Evolutionary conservation across 2,329 filamentous ascomycete species (phyloP).

Genomic region (Pseudogymnoascus sp.): DNA sequence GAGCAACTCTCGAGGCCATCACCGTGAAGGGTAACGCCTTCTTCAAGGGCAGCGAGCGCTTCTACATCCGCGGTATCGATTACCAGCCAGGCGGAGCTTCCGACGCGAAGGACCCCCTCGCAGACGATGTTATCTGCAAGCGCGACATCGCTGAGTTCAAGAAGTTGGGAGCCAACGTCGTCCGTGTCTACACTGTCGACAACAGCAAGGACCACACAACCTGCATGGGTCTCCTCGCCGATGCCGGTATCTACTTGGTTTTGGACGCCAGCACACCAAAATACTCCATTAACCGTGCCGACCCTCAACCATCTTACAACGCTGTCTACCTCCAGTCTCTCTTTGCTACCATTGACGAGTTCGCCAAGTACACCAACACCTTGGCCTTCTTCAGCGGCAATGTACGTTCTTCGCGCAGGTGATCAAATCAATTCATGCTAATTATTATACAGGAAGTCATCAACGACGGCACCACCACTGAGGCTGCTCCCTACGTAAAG

Average conservation of each 20-base stretch:
- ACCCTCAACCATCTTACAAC: conserved; percentile 63
- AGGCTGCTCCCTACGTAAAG: conserved; percentile 91
- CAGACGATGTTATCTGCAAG: conserved; percentile 64
- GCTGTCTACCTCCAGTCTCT: conserved; percentile 73
- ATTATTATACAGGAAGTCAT: conserved; percentile 61
- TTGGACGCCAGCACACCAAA: conserved; percentile 80
- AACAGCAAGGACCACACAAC: conserved; percentile 69
- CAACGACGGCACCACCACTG: conserved; percentile 82
- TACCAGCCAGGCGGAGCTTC: conserved; percentile 73
- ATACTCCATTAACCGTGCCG: conserved; percentile 77
- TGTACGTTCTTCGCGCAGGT: conserved; percentile 19
- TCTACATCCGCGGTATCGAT: conserved; percentile 90
- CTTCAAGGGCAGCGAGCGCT: conserved; percentile 31
- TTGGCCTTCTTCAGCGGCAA: conserved; percentile 98
- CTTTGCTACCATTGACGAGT: conserved; percentile 71
- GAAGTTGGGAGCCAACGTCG: conserved; percentile 79
- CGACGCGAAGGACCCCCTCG: conserved; percentile 69
- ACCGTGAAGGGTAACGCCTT: conserved; percentile 8
- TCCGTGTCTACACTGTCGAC: conserved; percentile 92
- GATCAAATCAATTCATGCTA: background rate
- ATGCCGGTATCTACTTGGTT: conserved; percentile 90
- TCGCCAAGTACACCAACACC: conserved; percentile 80
- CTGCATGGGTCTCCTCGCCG: conserved; percentile 78
- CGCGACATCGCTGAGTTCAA: conserved; percentile 79
- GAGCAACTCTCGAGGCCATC: background rate